A percentile compares a stretch with the other conserved stretches of the same genome.
Conservation (phyloP, 805 yeast species). For the Wickerhamomyces sydowiorum region DNA sequence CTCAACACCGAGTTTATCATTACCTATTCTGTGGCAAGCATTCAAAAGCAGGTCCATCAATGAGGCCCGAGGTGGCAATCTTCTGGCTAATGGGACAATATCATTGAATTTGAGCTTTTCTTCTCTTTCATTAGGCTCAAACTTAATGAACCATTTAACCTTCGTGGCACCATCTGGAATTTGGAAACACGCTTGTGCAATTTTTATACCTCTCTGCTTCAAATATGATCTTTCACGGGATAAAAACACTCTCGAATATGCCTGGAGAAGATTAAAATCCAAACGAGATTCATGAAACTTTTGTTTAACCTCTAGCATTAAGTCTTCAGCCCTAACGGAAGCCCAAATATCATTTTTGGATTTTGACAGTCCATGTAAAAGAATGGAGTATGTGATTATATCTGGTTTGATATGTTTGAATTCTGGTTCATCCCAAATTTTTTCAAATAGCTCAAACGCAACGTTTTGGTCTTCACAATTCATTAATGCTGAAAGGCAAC, state of each 20-base stretch:
- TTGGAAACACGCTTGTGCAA: constrained; percentile 13
- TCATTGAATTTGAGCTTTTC: background rate
- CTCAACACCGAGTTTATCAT: constrained; percentile 6
- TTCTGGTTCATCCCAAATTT: constrained; percentile 12
- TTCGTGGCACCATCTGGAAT: constrained; percentile 3
- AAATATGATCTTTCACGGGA: constrained; percentile 10
- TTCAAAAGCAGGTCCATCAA: constrained; percentile 17
- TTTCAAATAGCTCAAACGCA: constrained; percentile 34
- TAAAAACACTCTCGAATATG: constrained; percentile 12
- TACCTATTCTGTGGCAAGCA: constrained; percentile 12
- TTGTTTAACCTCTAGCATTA: constrained; percentile 7
- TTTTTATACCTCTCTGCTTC: constrained; percentile 13
- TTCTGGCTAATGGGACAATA: constrained; percentile 6
- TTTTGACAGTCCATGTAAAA: constrained; percentile 18
- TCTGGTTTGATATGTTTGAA: constrained; percentile 25
- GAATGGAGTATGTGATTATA: constrained; percentile 25
- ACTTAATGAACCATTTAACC: background rate
- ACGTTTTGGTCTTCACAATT: constrained; percentile 32
- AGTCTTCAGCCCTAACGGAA: constrained; percentile 6
- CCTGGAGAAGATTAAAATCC: constrained; percentile 15
- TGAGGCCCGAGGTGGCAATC: constrained; percentile 14
- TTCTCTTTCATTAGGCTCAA: background rate
- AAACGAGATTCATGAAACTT: constrained; percentile 7
- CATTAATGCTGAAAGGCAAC: constrained; percentile 39
- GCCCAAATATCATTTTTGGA: constrained; percentile 6